Evolutionary conservation across 2,329 filamentous ascomycete genomes (phyloP), one percentile per base, ranked within the genome.

Genomic region (Arthrobotrys megalospora): DNA sequence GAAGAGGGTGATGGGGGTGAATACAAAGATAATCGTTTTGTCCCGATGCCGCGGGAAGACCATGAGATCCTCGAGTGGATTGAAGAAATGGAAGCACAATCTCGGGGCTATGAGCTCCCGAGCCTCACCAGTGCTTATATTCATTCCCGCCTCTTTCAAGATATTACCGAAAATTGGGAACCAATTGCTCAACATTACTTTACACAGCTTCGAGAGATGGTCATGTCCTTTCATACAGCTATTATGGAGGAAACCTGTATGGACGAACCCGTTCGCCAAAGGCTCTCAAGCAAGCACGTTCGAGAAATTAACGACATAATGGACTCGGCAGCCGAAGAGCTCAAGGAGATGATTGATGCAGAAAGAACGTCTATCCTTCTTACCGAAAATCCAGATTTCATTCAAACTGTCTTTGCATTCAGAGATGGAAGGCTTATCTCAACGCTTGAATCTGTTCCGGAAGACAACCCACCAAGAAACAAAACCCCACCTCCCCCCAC

Each of bases 361-460:
- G 69, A 73, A 43, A 58, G 50, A 60, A 66, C 60, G 14, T 73
- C 69, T 0, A 66, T 73, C 21, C 38, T 73, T 11, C 43, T 66
- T 28, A 73, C 69, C 0, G 69, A 73, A 28, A 73, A 73, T n/a
- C 69, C 69, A 47, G 69, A 73, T 38, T 73, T 58, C 11, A 11
- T 60, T 6, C 12, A 34, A 50, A 65, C 41, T 19, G 60, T 60
- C 7, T 5, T 6, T 1, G 41, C 34, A 10, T 73, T 73, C 24
- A 28, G 50, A 2, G 50, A 66, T 19, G 60, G 69, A 5, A 73
- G 60, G 36, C 41, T 73, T 12, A 73, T 73, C 3, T 41, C 69
- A 7, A 73, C 24, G 8, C 50, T 73, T 4, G 69, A 66, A 11
- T 45, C 60, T 1, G 36, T 73, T 3, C 62, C 62, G 1, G 36